Base-by-base conservation (phyloP, 2,329 filamentous ascomycete genomes). In the Dactylellina sp. region DNA sequence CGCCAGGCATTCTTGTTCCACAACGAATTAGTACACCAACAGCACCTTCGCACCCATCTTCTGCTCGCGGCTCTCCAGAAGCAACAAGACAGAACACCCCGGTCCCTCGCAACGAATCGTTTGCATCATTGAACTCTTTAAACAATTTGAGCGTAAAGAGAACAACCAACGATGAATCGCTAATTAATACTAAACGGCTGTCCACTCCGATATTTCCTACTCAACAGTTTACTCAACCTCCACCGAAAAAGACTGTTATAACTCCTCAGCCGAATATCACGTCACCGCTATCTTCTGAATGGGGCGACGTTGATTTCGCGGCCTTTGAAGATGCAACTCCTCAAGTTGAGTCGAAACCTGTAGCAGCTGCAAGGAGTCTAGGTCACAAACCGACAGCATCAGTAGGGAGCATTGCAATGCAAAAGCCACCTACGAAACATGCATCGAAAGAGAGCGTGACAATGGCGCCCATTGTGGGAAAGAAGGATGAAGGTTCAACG, bases 401-500 rank as follows among this genome's bases (percentile, higher is more conserved):
- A 11, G 18, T 64, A 25, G 70, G 70, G 16, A 61, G 28, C 16
- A 66, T 74, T 3, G 18, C 50, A 6, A 37, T 25, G 14, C 65
- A 62, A 22, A 11, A 32, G 14, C 16, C 53, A 20, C 24, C 40
- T 18, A 37, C 24, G 55, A 60, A 47, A n/a, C 53, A 74, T 46
- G 28, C 35, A 7, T 49, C 61, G 16, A 61, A 50, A 12, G 61
- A 12, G 2, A 66, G 70, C 24, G 70, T 74, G 7, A 74, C 70
- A 0, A 74, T 74, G 59, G 37, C 70, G 16, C 70, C 70, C 3
- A 74, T 74, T 12, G 70, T 74, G 7, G 70, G 70, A 39, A 74
- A 64, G 44, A 70, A 63, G 37, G 56, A 61, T 25, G 63, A 75
- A 35, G 71, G 68, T 28, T 42, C 35, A 1, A 44, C 40, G 22